phyloP scores from a whole-genome alignment of 1,139 yeast species.

The Pichia sp. region DNA sequence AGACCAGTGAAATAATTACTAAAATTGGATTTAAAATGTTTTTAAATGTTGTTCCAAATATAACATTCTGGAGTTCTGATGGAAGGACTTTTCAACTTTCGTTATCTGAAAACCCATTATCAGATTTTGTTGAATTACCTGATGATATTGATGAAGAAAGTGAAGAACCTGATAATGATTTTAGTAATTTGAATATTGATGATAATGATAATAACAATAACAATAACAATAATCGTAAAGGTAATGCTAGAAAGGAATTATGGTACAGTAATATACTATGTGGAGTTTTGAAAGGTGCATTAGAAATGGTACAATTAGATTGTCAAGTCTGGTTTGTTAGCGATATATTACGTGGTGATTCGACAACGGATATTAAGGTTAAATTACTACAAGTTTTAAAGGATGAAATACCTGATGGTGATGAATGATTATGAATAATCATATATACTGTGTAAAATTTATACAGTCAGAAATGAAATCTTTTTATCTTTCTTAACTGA shows the following conservation, averaged over 20 bases:
- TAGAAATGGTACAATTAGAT: slow-evolving; percentile 94
- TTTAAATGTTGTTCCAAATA: slow-evolving; percentile 70
- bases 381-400: slow-evolving; percentile 66
- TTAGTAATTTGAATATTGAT: neutral
- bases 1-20: slow-evolving; percentile 80
- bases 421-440: slow-evolving; percentile 44
- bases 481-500: slow-evolving; percentile 13
- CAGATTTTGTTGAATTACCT: slow-evolving; percentile 93
- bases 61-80: slow-evolving; percentile 67
- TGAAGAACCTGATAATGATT: slow-evolving; percentile 9
- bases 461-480: slow-evolving; percentile 5
- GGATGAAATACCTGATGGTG: slow-evolving; percentile 97
- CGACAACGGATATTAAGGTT: slow-evolving; percentile 70
- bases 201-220: neutral
- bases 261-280: slow-evolving; percentile 92
- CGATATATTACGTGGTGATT: slow-evolving; percentile 81
- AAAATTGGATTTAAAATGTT: slow-evolving; percentile 89
- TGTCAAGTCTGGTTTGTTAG: slow-evolving; percentile 76
- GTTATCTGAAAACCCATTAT: slow-evolving; percentile 80
- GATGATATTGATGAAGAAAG: slow-evolving; percentile 34
- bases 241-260: slow-evolving; percentile 60
- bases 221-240: slow-evolving; percentile 18
- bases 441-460: neutral
- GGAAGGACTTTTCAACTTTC: slow-evolving; percentile 68
- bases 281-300: slow-evolving; percentile 86